Conservation (phyloP, 192 early-diverging fungal species). For the Linnemannia schmuckeri region DNA sequence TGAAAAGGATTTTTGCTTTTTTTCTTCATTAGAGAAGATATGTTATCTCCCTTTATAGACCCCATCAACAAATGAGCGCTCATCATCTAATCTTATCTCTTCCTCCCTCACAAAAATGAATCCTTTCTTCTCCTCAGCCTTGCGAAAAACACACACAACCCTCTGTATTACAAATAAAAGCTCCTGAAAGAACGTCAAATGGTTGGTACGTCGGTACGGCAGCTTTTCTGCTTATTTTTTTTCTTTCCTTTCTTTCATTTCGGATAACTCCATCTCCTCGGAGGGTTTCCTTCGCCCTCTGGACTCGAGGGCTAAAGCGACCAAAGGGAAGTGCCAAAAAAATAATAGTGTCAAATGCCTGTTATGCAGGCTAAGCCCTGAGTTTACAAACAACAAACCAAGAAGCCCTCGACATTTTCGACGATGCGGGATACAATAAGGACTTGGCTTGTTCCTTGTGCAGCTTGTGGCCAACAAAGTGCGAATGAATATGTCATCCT, state of each 20-base stretch:
- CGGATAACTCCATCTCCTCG: background rate
- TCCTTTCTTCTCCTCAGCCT: background rate
- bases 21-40: background rate
- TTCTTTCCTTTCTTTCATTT: background rate
- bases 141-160: no score
- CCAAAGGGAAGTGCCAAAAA: background rate
- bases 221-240: background rate
- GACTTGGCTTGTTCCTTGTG: background rate
- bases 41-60: background rate
- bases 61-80: constrained; percentile 14
- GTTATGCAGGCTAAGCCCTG: background rate
- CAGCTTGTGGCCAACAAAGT: background rate
- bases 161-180: no score
- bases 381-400: background rate
- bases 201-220: no score
- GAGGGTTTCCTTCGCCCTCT: background rate
- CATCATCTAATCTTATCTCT: constrained; percentile 44
- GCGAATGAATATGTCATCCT: background rate
- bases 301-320: background rate
- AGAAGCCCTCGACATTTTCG: background rate
- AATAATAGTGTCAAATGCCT: background rate
- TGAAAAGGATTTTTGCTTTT: background rate
- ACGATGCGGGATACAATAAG: background rate
- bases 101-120: background rate
- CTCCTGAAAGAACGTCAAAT: no score